phyloP scores from a whole-genome alignment of 805 yeast genomes.

The Candida boidinii region DNA sequence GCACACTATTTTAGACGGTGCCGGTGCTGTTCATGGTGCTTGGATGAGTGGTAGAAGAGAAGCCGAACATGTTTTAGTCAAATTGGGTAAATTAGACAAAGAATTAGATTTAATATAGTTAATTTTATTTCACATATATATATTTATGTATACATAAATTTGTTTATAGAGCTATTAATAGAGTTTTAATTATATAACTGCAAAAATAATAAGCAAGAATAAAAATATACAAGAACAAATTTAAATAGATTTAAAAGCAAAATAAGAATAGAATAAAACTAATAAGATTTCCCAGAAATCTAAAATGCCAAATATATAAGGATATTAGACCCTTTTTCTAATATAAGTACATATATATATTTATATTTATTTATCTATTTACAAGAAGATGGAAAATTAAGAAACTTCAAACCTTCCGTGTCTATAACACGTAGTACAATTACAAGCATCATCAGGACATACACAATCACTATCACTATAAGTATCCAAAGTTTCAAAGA shows the following conservation, averaged over 20 bases:
- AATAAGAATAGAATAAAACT: too few species aligned
- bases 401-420: conserved; percentile 19
- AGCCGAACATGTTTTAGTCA: conserved; percentile 14
- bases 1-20: conserved; percentile 78
- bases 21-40: conserved; percentile 91
- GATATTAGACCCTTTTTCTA: too few species aligned
- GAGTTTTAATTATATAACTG: not conserved
- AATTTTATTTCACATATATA: not conserved
- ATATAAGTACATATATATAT: too few species aligned
- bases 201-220: not conserved
- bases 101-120: conserved; percentile 30
- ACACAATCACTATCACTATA: conserved; percentile 16
- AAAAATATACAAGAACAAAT: too few species aligned
- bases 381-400: too few species aligned
- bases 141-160: too few species aligned
- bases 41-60: conserved; percentile 54
- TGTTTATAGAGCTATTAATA: too few species aligned
- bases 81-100: conserved; percentile 13
- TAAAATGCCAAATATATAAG: too few species aligned
- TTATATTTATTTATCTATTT: too few species aligned
- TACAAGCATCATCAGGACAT: conserved; percentile 24
- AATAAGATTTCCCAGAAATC: too few species aligned
- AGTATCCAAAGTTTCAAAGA: conserved; percentile 14
- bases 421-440: conserved; percentile 23
- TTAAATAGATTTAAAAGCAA: too few species aligned